Percentiles rank a stretch among this genome's conserved stretches.
phyloP scores from a whole-genome alignment of 1,139 yeast species.

The Blastobotrys aristatus region DNA sequence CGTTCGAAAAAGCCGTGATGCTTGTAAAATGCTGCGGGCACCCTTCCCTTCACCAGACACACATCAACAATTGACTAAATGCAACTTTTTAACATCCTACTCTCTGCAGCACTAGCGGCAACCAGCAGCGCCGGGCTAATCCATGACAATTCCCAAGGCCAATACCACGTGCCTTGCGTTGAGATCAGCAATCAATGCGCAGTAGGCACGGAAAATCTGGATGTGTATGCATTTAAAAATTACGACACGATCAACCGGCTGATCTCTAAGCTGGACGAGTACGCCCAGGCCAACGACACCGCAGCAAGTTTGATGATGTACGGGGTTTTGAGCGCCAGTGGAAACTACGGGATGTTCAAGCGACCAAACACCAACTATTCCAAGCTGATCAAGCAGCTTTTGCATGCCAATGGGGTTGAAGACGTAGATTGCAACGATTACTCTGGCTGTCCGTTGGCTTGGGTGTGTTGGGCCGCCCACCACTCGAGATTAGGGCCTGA shows the following conservation, averaged over 20 bases:
- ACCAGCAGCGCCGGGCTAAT: not conserved
- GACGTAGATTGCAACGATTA: not conserved
- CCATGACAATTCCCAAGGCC: not conserved
- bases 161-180: not conserved
- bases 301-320: not conserved
- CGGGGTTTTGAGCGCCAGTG: not conserved
- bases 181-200: not conserved
- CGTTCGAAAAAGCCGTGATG: no score
- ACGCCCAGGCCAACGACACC: not conserved
- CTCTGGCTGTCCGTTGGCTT: not conserved
- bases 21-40: no score
- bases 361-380: not conserved
- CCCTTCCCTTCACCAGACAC: no score
- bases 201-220: not conserved
- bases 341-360: not conserved
- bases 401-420: not conserved
- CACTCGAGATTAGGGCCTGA: no score
- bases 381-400: not conserved
- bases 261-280: not conserved
- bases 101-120: no score
- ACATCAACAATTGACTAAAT: no score
- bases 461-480: not conserved
- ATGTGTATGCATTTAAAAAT: not conserved
- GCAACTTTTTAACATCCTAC: no score
- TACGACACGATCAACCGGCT: not conserved